A percentile compares a stretch with the other conserved stretches of the same genome.
phyloP scores from a whole-genome alignment of 345 rosid species.

The Aquilaria yunnanensis region DNA sequence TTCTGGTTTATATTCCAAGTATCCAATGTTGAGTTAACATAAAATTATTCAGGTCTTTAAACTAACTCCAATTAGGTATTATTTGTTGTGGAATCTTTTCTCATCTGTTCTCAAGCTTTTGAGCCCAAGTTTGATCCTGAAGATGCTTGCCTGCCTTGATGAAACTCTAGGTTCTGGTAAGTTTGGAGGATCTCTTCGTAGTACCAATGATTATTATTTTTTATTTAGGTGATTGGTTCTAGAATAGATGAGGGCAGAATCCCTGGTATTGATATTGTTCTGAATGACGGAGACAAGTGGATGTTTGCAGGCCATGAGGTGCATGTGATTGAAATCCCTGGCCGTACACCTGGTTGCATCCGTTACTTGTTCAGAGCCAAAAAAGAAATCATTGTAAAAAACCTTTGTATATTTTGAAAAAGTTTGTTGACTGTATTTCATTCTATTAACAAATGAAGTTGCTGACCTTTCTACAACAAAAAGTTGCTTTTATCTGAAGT shows the following conservation, averaged over 20 bases:
- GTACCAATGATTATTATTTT: conserved; percentile 2
- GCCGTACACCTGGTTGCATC: conserved; percentile 79
- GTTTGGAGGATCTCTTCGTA: too few relatives aligned
- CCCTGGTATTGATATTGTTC: conserved; percentile 86
- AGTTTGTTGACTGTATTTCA: not conserved
- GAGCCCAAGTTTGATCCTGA: too few relatives aligned
- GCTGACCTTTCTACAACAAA: not conserved
- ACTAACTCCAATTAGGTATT: too few relatives aligned
- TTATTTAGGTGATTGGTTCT: conserved; percentile 86
- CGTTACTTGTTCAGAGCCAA: not conserved
- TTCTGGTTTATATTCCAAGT: too few relatives aligned
- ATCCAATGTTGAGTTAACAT: too few relatives aligned
- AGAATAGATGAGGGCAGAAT: conserved; percentile 62
- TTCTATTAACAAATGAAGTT: not conserved
- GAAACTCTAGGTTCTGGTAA: too few relatives aligned
- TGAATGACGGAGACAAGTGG: conserved; percentile 91
- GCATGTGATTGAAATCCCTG: conserved; percentile 83
- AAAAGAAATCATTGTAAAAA: not conserved
- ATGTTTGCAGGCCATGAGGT: conserved; percentile 99
- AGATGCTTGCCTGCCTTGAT: too few relatives aligned
- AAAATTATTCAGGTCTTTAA: too few relatives aligned
- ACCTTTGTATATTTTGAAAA: not conserved
- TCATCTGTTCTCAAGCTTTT: too few relatives aligned
- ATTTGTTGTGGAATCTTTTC: too few relatives aligned
- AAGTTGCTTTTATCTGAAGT: not conserved